Conservation (phyloP, 345 rosid species). For the Melaleuca quinquenervia region DNA sequence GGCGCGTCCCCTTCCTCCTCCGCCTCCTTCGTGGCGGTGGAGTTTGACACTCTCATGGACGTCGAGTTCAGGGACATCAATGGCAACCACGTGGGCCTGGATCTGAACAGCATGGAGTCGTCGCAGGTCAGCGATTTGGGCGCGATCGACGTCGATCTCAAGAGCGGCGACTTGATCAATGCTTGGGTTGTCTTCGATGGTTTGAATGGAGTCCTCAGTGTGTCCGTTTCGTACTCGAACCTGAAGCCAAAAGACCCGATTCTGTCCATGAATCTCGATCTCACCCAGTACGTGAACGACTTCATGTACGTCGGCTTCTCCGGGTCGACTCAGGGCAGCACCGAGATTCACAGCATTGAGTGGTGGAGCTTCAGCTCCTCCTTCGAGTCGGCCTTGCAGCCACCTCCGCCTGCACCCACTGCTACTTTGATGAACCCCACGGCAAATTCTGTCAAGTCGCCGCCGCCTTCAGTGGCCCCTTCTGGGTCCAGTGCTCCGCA, state of each 20-base stretch:
- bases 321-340: slow-evolving; percentile 97
- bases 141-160: slow-evolving; percentile 61
- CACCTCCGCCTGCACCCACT: slow-evolving; percentile 72
- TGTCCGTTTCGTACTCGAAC: slow-evolving; percentile 75
- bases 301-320: slow-evolving; percentile 97
- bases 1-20: slow-evolving; percentile 13
- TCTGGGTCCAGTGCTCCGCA: slow-evolving; percentile 22
- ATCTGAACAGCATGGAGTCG: slow-evolving; percentile 76
- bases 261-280: slow-evolving; percentile 49
- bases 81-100: slow-evolving; percentile 94
- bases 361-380: slow-evolving; percentile 95
- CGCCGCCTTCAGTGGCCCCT: slow-evolving; percentile 60
- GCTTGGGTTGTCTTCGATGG: slow-evolving; percentile 87
- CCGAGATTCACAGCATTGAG: slow-evolving; percentile 84
- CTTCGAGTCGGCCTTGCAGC: slow-evolving; percentile 51
- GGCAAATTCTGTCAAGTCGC: slow-evolving; percentile 48
- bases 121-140: slow-evolving; percentile 55
- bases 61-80: slow-evolving; percentile 73
- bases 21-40: slow-evolving; percentile 73
- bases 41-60: slow-evolving; percentile 93
- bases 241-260: slow-evolving; percentile 69
- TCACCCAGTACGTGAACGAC: slow-evolving; percentile 66
- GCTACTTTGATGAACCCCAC: slow-evolving; percentile 54
- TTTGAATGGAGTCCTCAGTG: slow-evolving; percentile 20
- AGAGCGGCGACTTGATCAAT: slow-evolving; percentile 79